These are phyloP conservation scores for Solanum chiquidenum DNA, from an alignment of 257 asterid species.

Conservation along the genomic window DNA sequence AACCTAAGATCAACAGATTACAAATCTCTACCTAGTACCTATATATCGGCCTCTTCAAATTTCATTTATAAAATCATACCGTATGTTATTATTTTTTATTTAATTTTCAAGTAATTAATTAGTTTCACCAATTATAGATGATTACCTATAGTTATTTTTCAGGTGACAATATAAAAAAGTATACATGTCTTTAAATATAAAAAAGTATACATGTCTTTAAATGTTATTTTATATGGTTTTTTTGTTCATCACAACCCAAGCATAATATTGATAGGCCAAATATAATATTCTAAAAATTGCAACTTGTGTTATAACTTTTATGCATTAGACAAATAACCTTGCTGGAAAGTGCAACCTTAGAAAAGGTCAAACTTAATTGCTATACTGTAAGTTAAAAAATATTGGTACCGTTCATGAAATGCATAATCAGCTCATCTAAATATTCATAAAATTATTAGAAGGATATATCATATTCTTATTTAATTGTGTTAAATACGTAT, in stretches of 20 bases:
- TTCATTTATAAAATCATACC: neutral
- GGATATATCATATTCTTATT: neutral
- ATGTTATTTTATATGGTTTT: neutral
- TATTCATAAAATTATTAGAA: neutral
- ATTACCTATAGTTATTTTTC: neutral
- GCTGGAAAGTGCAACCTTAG: neutral
- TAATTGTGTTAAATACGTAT: neutral
- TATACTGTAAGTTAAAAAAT: neutral
- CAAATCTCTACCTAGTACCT: fast-evolving
- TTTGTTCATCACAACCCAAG: neutral
- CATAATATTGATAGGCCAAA: neutral
- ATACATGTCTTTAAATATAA: no score
- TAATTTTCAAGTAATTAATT: neutral
- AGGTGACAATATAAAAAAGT: neutral
- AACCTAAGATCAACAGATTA: fast-evolving
- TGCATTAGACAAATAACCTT: neutral
- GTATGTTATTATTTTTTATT: neutral
- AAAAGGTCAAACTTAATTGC: neutral
- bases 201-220: no score
- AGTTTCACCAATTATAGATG: neutral
- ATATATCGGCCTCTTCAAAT: neutral
- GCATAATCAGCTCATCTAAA: neutral
- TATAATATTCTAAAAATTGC: neutral
- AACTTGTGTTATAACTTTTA: neutral
- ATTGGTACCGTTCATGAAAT: no score